phyloP scores from a whole-genome alignment of 495 filamentous ascomycete genomes.

The Rostrohypoxylon terebratum region DNA sequence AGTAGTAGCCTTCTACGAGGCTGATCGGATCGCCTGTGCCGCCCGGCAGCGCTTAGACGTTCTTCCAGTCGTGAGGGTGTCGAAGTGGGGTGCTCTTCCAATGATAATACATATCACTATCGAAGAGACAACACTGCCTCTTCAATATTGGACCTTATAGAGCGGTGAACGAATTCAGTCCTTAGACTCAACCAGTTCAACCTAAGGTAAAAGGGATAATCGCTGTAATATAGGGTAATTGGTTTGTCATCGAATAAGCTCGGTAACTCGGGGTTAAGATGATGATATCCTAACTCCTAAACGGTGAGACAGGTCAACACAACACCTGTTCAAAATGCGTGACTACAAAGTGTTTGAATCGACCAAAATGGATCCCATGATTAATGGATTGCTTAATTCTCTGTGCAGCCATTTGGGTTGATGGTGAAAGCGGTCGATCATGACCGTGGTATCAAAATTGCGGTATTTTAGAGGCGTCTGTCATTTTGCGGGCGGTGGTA shows the following conservation, averaged over 20 bases:
- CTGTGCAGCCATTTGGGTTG: neutral
- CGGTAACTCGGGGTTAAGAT: slow-evolving; percentile 20
- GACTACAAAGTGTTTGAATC: neutral
- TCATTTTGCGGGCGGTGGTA: neutral
- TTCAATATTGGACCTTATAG: slow-evolving; percentile 8
- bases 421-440: neutral
- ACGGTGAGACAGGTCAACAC: neutral
- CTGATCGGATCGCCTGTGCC: slow-evolving; percentile 18
- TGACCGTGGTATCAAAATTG: neutral
- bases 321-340: neutral
- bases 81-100: neutral
- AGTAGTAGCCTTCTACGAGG: slow-evolving; percentile 12
- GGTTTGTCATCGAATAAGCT: neutral
- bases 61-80: neutral
- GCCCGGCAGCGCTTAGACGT: slow-evolving; percentile 15
- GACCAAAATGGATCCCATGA: neutral
- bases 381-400: neutral
- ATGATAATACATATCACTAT: neutral
- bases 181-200: neutral
- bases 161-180: slow-evolving; percentile 7
- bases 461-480: neutral
- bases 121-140: slow-evolving; percentile 9
- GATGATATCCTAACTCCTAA: slow-evolving; percentile 1
- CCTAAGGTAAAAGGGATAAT: slow-evolving; percentile 8
- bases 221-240: slow-evolving; percentile 5